These are phyloP conservation scores for Hypoxylon crocopeplum DNA, from an alignment of 495 filamentous ascomycete genomes.

Conservation along the genomic window DNA sequence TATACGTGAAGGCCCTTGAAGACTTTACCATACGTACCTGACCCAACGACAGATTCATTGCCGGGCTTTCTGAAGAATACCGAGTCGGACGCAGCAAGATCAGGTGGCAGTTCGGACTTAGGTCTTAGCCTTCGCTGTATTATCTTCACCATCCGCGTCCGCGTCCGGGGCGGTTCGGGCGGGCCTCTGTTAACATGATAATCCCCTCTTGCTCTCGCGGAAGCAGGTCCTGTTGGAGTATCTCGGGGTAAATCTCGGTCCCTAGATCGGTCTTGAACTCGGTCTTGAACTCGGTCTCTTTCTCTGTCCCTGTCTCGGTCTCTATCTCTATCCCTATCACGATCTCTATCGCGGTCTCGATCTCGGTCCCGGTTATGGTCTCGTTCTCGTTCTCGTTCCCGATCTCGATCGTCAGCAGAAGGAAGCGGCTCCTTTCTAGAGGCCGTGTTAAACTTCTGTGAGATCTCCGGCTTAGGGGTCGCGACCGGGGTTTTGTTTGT, in stretches of 20 bases:
- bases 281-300: constrained; percentile 5
- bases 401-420: constrained; percentile 47
- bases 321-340: constrained; percentile 13
- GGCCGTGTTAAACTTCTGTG: constrained; percentile 71
- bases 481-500: constrained; percentile 65
- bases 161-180: constrained; percentile 58
- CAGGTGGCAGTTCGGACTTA: constrained; percentile 70
- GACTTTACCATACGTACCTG: constrained; percentile 95
- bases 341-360: constrained; percentile 9
- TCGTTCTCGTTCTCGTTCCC: constrained; percentile 40
- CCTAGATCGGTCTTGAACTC: constrained; percentile 38
- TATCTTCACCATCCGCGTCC: constrained; percentile 68
- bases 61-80: constrained; percentile 92
- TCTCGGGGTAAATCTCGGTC: constrained; percentile 58
- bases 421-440: constrained; percentile 45
- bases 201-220: constrained; percentile 59
- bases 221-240: constrained; percentile 56
- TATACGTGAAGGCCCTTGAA: constrained; percentile 98
- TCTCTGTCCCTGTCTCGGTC: constrained; percentile 10
- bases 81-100: constrained; percentile 78
- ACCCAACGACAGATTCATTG: constrained; percentile 92
- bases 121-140: constrained; percentile 74
- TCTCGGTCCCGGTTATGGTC: constrained; percentile 15
- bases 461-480: constrained; percentile 73
- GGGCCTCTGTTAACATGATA: constrained; percentile 53